Base-by-base conservation (phyloP, 164 flowering plant species). In the Houttuynia cordata region DNA sequence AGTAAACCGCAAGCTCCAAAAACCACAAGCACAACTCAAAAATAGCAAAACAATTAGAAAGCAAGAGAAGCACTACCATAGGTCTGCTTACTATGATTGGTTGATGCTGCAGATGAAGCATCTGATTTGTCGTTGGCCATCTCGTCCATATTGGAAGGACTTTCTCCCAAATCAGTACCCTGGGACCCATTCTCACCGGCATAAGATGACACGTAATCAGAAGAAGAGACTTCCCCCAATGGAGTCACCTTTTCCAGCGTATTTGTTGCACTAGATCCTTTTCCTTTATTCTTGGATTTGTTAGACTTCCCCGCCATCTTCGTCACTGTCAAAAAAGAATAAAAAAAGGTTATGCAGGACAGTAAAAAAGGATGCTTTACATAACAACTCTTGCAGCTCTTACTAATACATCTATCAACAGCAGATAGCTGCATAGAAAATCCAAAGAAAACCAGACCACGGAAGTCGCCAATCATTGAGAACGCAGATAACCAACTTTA, bases 221-320 rank as follows among this genome's bases (percentile, higher is more conserved):
- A 21, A 19, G 59, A 20, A 19, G 60, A 21, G 25, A 54, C 37
- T 15, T 45, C 45, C 20, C 19, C 56, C 0, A 24, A n/a, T 23
- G 77, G 37, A n/a, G 62, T 74, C 12, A 49, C 64, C 30, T 66
- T 59, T 20, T 69, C 86, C 0, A 74, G 47, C 60, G 83, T 56
- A 62, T 61, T 75, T 0, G 75, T 25, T 62, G 83, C 67, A 65
- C 15, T 72, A 0, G 83, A 60, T 17, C 56, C 89, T 71, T 62
- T 85, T 69, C 76, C 66, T 56, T 47, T 67, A 19, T 79, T 80
- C 75, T 70, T 85, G 56, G 78, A 80, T 67, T 67, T 85, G 70
- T 75, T 84, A 8, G 95, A 87, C 49, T 87, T 92, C 49, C 98
- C 96, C 0, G 95, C 98, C 96, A 92, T 87, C 41, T 53, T 42